Base-by-base conservation (phyloP, 257 asterid species). In the Fraxinus anomala region DNA sequence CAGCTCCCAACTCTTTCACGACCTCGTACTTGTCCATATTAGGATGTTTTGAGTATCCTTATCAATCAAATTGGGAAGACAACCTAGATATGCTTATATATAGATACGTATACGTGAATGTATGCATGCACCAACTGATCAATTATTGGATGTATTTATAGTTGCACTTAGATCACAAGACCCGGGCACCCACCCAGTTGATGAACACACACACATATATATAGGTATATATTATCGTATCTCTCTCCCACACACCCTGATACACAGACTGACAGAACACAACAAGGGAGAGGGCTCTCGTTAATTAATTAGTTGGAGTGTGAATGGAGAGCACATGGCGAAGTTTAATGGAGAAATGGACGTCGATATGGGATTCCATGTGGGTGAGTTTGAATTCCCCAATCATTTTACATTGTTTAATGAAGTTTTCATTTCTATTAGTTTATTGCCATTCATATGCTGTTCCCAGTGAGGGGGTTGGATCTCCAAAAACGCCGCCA, bases 1-100 rank as follows among this genome's bases (percentile, higher is more conserved):
- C 97, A 49, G 96, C 88, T 78, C 97, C 97, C 37, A 92, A 80
- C 77, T 92, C 87, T 69, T 91, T 91, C 86, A 92, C 92, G 56
- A 87, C 17, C 74, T 92, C 97, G 69, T 92, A 92, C 76, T 87
- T 89, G 30, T 87, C 92, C 94, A 91, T 90, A 65, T 75, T 79
- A 70, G n/a, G 24, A 76, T 70, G 6, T 44, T 39, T 49, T 44
- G 36, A 71, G 9, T 23, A 49, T 4, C 19, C 39, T 42, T 71
- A 40, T 17, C 19, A 28, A 40, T 16, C 75, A 71, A 49, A 40
- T 24, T 49, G 30, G 17, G 59, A 40, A 37, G 5, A 34, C 2
- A 44, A 37, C 19, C 2, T 23, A 40, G 12, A 39, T 16, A 71
- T 71, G n/a, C 28, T 30, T 69, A 34, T 61, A 13, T 47, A 30